Base-by-base conservation (phyloP, 495 filamentous ascomycete species). In the Penicillium coffeae region DNA sequence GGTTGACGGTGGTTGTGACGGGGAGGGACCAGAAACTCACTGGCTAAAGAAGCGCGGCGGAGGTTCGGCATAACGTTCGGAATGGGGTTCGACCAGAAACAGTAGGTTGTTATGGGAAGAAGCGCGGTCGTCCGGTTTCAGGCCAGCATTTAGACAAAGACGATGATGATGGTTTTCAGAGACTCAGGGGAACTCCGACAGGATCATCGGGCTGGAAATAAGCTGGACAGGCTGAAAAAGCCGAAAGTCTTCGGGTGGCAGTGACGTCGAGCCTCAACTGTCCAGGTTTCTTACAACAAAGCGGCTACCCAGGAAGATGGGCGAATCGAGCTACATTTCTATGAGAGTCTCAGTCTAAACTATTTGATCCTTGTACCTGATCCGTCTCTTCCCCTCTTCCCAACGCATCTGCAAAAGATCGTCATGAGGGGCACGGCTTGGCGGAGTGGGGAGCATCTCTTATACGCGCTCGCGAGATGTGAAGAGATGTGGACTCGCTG, bases 61-160 rank as follows among this genome's bases (percentile, higher is more conserved):
- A 64, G 62, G 41, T 56, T 51, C 54, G 62, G 62, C 62, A 65
- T 65, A 48, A 34, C 49, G 48, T 58, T 52, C 58, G 58, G 60
- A 54, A 57, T 41, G 41, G 32, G n/a, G 25, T 30, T 30, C 18
- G 34, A 18, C 37, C 47, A 44, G 48, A 37, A 55, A 47, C 38
- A 43, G 47, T 43, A 58, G 48, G 15, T 18, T 43, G 49, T 48
- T 50, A 18, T 42, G 41, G 22, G 25, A 30, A 30, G 25, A 30
- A 30, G 10, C 5, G n/a, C n/a, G n/a, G n/a, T n/a, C n/a, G n/a
- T n/a, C n/a, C n/a, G n/a, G n/a, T n/a, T n/a, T n/a, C n/a, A n/a
- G n/a, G n/a, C n/a, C 35, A 22, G 38, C 33, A 45, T 39, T 43
- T 27, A 43, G 21, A 30, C 39, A 21, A n/a, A n/a, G n/a, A n/a